Evolutionary conservation across 208 protist genomes (phyloP), one percentile per base, ranked within the genome.

Genomic region (Porcisia hertigi): DNA sequence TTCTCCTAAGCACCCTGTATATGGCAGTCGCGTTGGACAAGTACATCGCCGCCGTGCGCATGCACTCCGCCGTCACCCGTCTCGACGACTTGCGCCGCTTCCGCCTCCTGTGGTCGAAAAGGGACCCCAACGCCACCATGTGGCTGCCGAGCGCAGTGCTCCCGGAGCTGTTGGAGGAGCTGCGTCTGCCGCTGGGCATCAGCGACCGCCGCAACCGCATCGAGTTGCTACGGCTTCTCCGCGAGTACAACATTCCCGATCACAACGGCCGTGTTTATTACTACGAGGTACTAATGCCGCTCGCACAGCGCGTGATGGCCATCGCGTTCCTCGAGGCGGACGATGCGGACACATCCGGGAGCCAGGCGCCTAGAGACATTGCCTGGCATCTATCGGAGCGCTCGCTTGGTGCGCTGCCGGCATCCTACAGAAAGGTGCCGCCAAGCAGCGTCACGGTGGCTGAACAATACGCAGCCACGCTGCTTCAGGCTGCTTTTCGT

Each of bases 161-260:
- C 23, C 92, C 90, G 12, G 81, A 78, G 66, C 62, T 98, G 20
- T 85, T 98, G 20, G 88, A 96, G 78, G 80, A 89, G 78, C 85
- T 98, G 54, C 86, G 89, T 1, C 88, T 89, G 57, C 95, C 95
- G 34, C 88, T 98, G 34, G 95, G 95, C 49, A 66, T 98, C 53
- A 86, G 76, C 57, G 87, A 85, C 73, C 81, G 86, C 52, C 84
- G 82, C 69, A 92, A 91, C 75, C 89, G 94, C 60, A 66, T 87
- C 3, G 94, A 97, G 84, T 73, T 98, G 60, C 76, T 98, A 67
- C 82, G 81, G 20, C 64, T 93, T 54, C 79, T 95, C 69, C 88
- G 90, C n/a, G 90, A 94, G 84, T 98, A 98, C 84, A 81, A 93
- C 70, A 96, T 98, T 55, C 91, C 95, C 30, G 86, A 93, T 43